Evolutionary conservation across 1,284 basidiomycete genomes (phyloP), one percentile per base, ranked within the genome.

Genomic region (Coniferiporia sulphurascens): DNA sequence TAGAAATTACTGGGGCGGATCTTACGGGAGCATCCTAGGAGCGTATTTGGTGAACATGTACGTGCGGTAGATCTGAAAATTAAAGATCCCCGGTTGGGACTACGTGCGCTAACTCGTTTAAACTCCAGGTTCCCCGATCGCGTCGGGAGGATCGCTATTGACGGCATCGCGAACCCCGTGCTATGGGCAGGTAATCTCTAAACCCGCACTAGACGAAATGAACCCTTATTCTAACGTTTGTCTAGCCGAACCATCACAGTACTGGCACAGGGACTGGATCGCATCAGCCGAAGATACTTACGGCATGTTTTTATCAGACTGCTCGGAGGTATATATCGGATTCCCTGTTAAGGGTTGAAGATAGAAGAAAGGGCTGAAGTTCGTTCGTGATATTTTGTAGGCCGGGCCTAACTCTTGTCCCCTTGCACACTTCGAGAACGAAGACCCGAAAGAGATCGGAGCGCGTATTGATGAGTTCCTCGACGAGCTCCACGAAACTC

Each of bases 61-160:
- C n/a, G 19, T 10, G 60, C 35, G 15, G 21, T 15, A 43, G 4
- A 41, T 15, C 36, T 54, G 17, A 10, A 4, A 3, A 13, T 51
- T 46, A n/a, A n/a, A n/a, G n/a, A n/a, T n/a, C n/a, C n/a, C n/a
- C n/a, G 13, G 27, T 44, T 36, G 13, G 38, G 36, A 17, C 50
- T 43, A 22, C 19, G 5, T 27, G 15, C 19, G 7, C 3, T 17
- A 21, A 4, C 36, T 22, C 41, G n/a, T 21, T 50, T 3, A 43
- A 35, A 4, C 10, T 43, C 32, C 19, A 64, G 63, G 63, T 57
- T 64, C 41, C 63, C 63, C 8, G 46, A 62, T 46, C 53, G 61
- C 17, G 48, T 60, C 12, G 61, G 63, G 4, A 49, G 48, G 13
- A 57, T 64, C 12, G 50, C 57, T 6, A 57, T 64, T 45, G 63